Conservation (phyloP, 2,329 filamentous ascomycete genomes). For the Sporothrix protearum region DNA sequence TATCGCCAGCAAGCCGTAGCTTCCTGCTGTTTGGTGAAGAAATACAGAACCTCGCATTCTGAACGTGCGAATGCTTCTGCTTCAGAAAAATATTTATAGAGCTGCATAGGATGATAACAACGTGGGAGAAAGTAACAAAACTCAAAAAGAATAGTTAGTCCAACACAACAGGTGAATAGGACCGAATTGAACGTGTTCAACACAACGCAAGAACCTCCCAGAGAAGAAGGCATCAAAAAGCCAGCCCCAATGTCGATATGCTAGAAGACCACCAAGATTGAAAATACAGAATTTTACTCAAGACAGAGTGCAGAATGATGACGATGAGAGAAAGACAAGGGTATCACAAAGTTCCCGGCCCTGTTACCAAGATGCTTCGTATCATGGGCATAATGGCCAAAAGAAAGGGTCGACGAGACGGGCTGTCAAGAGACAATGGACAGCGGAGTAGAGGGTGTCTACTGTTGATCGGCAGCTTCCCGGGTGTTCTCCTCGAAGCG, state of each 20-base stretch:
- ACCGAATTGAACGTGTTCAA: background rate
- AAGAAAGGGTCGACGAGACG: background rate
- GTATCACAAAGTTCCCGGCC: conserved; percentile 24
- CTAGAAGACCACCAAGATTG: background rate
- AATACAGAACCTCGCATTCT: background rate
- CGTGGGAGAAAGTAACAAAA: background rate
- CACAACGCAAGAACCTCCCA: background rate
- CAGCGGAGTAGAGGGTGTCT: background rate
- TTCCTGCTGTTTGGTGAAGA: background rate
- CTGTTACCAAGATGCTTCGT: conserved; percentile 4
- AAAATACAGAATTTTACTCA: background rate
- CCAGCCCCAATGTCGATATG: background rate
- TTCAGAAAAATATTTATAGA: background rate
- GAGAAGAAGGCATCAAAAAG: background rate
- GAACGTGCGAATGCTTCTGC: background rate
- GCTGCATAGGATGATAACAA: background rate
- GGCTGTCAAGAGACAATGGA: background rate
- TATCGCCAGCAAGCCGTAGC: background rate
- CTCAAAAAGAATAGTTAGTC: background rate
- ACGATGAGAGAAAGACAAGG: conserved; percentile 3
- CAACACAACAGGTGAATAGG: background rate
- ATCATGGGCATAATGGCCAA: background rate
- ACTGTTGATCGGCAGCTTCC: conserved; percentile 64
- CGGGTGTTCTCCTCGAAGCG: conserved; percentile 67
- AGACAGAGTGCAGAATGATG: background rate